These are phyloP conservation scores for Fusarium nodosum DNA, from an alignment of 2,329 filamentous ascomycete species.

Conservation along the genomic window DNA sequence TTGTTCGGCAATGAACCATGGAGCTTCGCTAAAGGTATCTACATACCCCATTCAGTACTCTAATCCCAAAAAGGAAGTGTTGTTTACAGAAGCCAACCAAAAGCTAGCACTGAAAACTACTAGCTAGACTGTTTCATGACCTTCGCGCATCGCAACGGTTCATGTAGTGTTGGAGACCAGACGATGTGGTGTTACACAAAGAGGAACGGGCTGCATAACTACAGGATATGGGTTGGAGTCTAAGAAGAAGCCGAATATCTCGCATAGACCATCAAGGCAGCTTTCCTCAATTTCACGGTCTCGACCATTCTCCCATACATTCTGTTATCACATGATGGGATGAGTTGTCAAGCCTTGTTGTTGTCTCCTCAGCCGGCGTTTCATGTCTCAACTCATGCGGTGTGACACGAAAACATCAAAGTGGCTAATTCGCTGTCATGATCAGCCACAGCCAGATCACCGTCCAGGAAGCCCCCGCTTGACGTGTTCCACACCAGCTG, in stretches of 20 bases:
- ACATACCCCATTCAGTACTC: constrained; percentile 4
- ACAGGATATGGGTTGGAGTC: constrained; percentile 23
- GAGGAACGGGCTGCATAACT: constrained; percentile 16
- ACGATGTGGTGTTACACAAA: constrained; percentile 12
- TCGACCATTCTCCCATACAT: not conserved
- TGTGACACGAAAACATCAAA: constrained; percentile 34
- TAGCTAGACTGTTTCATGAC: constrained; percentile 33
- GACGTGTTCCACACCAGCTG: constrained; percentile 30
- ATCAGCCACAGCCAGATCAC: constrained; percentile 38
- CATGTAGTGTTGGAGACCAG: constrained; percentile 23
- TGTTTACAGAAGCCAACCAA: not conserved
- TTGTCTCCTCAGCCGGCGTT: constrained; percentile 27
- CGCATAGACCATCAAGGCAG: not conserved
- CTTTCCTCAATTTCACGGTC: not conserved
- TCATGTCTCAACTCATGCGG: constrained; percentile 35
- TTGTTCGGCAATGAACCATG: constrained; percentile 10
- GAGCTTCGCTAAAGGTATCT: constrained; percentile 8
- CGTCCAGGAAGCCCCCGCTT: constrained; percentile 24
- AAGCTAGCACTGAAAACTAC: constrained; percentile 17
- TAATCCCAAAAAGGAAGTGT: constrained; percentile 20
- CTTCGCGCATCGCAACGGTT: constrained; percentile 8
- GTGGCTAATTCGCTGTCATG: constrained; percentile 27
- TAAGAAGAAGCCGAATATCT: constrained; percentile 8
- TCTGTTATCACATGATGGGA: constrained; percentile 23
- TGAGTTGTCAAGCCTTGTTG: constrained; percentile 11